phyloP scores from a whole-genome alignment of 441 rosid genomes.

The Populus hybrid region DNA sequence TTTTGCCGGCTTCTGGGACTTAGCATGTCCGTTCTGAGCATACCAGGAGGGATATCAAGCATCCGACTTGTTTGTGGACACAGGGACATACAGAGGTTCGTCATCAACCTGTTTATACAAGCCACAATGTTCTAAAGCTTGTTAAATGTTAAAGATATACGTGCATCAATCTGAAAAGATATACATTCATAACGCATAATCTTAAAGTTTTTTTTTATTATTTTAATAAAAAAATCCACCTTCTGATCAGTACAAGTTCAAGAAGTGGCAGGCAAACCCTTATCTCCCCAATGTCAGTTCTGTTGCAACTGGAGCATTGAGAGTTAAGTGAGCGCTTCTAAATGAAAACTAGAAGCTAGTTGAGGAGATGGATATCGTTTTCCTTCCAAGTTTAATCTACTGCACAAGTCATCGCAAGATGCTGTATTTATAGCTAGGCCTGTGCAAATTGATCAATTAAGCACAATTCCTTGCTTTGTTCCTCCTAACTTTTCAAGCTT shows the following conservation, averaged over 20 bases:
- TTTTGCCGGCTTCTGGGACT: conserved; percentile 34
- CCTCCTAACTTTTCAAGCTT: neutral
- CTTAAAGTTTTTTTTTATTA: neutral
- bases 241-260: neutral
- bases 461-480: neutral
- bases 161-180: neutral
- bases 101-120: neutral
- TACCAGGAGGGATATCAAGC: conserved; percentile 29
- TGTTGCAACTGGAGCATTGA: neutral
- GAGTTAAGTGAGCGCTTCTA: neutral
- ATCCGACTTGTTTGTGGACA: conserved; percentile 34
- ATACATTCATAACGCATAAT: neutral
- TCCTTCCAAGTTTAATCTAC: neutral
- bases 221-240: neutral
- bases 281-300: neutral
- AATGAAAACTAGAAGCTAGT: neutral
- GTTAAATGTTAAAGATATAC: neutral
- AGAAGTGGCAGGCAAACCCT: neutral
- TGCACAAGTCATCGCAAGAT: neutral
- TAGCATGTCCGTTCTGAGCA: conserved; percentile 29
- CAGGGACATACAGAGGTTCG: conserved; percentile 31
- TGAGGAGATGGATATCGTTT: neutral
- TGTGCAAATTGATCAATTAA: neutral
- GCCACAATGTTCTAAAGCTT: neutral
- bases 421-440: conserved; percentile 12